Conservation (phyloP, 176 grass and related monocot species). For the Carex scoparia region DNA sequence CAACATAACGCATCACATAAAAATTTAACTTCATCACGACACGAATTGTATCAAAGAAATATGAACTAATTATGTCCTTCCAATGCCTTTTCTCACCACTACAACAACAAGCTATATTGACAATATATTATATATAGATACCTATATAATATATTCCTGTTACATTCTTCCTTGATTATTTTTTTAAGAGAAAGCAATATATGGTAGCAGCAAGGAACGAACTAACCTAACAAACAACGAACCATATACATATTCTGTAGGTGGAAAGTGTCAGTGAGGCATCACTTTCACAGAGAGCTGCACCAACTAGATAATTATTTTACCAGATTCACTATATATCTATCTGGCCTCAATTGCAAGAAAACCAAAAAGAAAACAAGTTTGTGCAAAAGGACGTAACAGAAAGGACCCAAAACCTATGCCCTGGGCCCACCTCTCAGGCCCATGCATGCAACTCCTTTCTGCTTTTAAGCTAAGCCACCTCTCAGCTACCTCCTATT, state of each 20-base stretch:
- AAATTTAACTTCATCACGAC: too few relatives aligned
- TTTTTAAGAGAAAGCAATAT: neutral
- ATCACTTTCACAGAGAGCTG: constrained; percentile 24
- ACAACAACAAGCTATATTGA: too few relatives aligned
- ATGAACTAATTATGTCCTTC: neutral
- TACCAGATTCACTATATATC: neutral
- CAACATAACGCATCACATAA: too few relatives aligned
- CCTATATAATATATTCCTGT: neutral
- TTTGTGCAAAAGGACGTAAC: constrained; percentile 13
- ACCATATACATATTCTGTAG: neutral
- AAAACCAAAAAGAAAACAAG: constrained; percentile 14
- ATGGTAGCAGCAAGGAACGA: neutral
- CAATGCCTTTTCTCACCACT: too few relatives aligned
- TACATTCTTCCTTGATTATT: neutral
- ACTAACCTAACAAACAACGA: neutral
- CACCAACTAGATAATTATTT: constrained; percentile 12
- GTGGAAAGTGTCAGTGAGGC: constrained; percentile 10
- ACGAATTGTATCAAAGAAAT: neutral
- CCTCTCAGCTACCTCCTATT: constrained; percentile 8
- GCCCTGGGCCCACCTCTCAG: neutral
- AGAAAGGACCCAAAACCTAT: neutral
- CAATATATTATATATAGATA: neutral
- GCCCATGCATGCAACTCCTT: constrained; percentile 19
- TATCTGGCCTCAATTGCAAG: constrained; percentile 6
- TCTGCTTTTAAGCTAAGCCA: constrained; percentile 27